Base-by-base conservation (phyloP, 140 eudicot genomes). In the Erigeron philadelphicus region DNA sequence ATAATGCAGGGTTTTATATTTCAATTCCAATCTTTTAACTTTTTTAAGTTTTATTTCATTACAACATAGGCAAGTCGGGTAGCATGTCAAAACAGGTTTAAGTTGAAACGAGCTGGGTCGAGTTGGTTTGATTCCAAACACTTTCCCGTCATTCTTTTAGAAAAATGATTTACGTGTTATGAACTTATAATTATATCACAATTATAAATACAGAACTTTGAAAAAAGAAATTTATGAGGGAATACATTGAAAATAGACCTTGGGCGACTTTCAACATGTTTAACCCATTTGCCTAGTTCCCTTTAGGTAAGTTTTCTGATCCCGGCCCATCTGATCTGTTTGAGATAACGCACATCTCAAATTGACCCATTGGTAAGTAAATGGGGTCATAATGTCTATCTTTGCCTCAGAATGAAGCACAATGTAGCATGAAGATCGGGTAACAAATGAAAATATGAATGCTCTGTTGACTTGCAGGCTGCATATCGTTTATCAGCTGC, bases 401-500 rank as follows among this genome's bases (percentile, higher is more conserved):
- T 25, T 7, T 59, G 44, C 17, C 64, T 21, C 18, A 25, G 5
- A 9, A 61, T 13, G 47, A 52, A 16, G 11, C 54, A n/a, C 2
- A 3, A 41, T 17, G 10, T 57, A n/a, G 8, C 53, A 16, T 18
- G 21, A 45, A 46, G 60, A 21, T 12, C n/a, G 11, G 56, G 4
- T 1, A 15, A 64, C 50, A 9, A 7, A 31, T 25, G 35, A 9
- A 31, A 16, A 18, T 40, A 9, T 23, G 1, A 47, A 54, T 53
- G 6, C 7, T 19, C 42, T 0, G 3, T 76, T 67, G 12, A 47
- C 62, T 59, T 72, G 75, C 87, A 94, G 99, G 97, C 86, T 63
- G 81, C 95, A 47, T 61, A 85, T 65, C 86, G 99, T 25, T 35
- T 89, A 5, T 83, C 97, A 6, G 81, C 83, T 47, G 94, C 84